These are phyloP conservation scores for Microbotryum silenes-acaulis DNA, from an alignment of 1,284 basidiomycete genomes.

Conservation along the genomic window DNA sequence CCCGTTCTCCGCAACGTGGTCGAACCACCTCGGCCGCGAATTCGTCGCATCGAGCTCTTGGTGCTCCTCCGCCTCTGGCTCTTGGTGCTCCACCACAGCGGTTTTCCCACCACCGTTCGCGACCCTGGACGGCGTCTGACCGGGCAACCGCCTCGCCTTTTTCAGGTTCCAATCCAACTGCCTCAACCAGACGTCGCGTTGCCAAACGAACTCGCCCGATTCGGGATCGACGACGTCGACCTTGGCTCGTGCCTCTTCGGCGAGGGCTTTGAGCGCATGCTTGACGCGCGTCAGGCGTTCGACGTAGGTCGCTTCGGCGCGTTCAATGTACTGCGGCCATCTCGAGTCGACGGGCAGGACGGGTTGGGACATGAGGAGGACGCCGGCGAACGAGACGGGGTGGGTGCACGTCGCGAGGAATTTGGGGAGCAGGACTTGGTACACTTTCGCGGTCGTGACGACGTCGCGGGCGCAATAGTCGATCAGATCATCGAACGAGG, in stretches of 20 bases:
- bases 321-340: constrained; percentile 75
- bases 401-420: constrained; percentile 81
- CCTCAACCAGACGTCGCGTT: constrained; percentile 72
- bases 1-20: neutral
- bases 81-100: neutral
- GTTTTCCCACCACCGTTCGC: neutral
- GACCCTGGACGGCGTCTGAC: constrained; percentile 9
- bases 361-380: constrained; percentile 83
- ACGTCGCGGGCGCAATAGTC: constrained; percentile 85
- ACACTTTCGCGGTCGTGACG: constrained; percentile 74
- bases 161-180: constrained; percentile 97
- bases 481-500: constrained; percentile 67
- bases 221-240: constrained; percentile 41
- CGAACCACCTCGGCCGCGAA: neutral
- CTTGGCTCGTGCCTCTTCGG: constrained; percentile 51
- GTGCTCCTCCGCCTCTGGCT: neutral
- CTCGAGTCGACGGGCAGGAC: constrained; percentile 82
- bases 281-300: constrained; percentile 69
- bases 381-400: constrained; percentile 86
- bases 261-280: constrained; percentile 58
- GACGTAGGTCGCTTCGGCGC: constrained; percentile 69
- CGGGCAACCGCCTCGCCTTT: constrained; percentile 35
- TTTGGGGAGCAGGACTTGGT: constrained; percentile 66
- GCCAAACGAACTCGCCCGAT: constrained; percentile 48
- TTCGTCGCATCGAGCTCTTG: neutral